Evolutionary conservation across 140 eudicot species (phyloP), one percentile per base, ranked within the genome.

Genomic region (Bidens hawaiensis): DNA sequence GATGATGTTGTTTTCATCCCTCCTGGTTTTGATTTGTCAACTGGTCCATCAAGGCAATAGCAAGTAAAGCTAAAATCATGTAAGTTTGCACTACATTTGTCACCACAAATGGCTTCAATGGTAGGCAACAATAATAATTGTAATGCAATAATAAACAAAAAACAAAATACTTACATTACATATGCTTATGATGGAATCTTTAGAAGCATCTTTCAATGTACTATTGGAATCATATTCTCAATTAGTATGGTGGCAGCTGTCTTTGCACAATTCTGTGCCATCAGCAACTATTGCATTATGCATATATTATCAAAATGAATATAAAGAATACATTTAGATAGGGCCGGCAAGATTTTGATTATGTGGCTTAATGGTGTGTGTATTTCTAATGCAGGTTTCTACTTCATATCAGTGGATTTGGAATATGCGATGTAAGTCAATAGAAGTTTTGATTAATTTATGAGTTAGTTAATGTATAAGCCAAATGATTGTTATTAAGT

Each of bases 1-100:
- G 85, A 93, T 43, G 99, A 93, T 79, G 94, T 93, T 49, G 95
- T 93, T 26, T 93, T 93, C 69, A 75, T 93, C 67, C 99, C 99
- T 60, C 99, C 99, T 8, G 99, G 99, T 65, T 81, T 82, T 52
- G 97, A 93, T 62, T 81, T 85, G 40, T 72, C 88, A 25, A 73
- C 86, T 1, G 84, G 74, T 59, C 62, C 80, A 10, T 75, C 88
- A 48, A 58, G 51, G 64, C 52, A 16, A 56, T 67, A 75, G 22
- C 62, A 38, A 63, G 65, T 34, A 22, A 11, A 64, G 41, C 43
- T 61, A 33, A 11, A 62, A 43, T 42, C 26, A 14, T 62, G 76
- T 53, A 62, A 69, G 76, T 71, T 23, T 71, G 27, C 46, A 18
- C 18, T 71, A 51, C 38, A 38, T 26, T 60, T 62, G 13, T 11